Percentiles rank a stretch among this genome's conserved stretches.
These are phyloP conservation scores for Phaeotremella skinneri DNA, from an alignment of 768 basidiomycete genomes.

Conservation along the genomic window DNA sequence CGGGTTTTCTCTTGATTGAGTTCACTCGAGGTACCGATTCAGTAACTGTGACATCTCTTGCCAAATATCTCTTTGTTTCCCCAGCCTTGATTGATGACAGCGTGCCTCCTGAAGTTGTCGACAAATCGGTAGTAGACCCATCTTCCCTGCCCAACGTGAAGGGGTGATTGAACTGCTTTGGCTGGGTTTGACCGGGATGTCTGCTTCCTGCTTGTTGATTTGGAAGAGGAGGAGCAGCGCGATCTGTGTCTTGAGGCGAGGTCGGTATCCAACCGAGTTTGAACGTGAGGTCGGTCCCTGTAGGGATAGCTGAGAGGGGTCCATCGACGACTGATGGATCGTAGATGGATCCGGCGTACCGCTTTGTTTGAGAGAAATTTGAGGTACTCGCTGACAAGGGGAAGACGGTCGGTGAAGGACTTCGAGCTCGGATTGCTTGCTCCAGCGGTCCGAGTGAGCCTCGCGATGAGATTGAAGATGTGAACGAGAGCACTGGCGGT, in stretches of 20 bases:
- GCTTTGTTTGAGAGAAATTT: background rate
- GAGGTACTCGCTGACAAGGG: background rate
- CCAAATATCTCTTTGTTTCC: background rate
- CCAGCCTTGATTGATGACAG: background rate
- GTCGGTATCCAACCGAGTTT: too few relatives aligned
- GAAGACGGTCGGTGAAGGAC: background rate
- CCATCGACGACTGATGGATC: background rate
- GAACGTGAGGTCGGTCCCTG: too few relatives aligned
- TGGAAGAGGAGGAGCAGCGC: too few relatives aligned
- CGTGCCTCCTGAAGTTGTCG: background rate
- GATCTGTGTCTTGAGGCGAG: too few relatives aligned
- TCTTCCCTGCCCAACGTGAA: background rate
- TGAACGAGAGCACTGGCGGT: constrained; percentile 23
- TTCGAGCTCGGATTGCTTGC: background rate
- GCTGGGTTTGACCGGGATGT: too few relatives aligned
- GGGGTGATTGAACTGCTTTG: too few relatives aligned
- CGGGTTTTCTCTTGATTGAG: constrained; percentile 19
- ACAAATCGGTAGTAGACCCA: background rate
- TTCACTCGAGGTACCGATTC: constrained; percentile 4
- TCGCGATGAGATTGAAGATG: constrained; percentile 18
- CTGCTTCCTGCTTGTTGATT: too few relatives aligned
- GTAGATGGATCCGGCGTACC: background rate
- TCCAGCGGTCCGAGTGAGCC: constrained; percentile 6
- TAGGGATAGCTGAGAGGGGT: background rate
- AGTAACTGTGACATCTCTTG: background rate